Base-by-base conservation (phyloP, 257 asterid species). In the Rhazya stricta region DNA sequence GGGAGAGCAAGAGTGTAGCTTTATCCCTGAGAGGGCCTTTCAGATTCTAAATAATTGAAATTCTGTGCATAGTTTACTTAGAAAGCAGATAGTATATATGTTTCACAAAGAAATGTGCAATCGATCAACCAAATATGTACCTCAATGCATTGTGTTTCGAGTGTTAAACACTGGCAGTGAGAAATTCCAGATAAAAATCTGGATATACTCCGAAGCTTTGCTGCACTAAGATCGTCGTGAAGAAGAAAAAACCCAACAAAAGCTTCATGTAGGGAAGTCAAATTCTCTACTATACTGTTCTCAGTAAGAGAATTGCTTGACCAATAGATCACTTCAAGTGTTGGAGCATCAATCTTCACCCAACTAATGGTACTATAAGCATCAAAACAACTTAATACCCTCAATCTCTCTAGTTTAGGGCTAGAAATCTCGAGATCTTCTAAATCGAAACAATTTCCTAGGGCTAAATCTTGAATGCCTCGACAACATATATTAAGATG, bases 121-220 rank as follows among this genome's bases (percentile, higher is more conserved):
- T 51, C 5, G 25, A 51, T 51, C 1, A 51, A 19, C 25, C 19
- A 75, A 25, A 23, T 21, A 25, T 16, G 29, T 81, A 88, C 98
- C 94, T 93, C 92, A 71, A 91, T 81, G 69, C 88, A 88, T 58
- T 82, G 83, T 74, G 80, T 81, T 76, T 84, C 95, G 39, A 88
- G 89, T 1, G 87, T 78, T 77, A 93, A 81, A 43, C 81, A 80
- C 51, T 72, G 87, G 74, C 91, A 91, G 74, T 58, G 68, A 16
- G 91, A 91, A 48, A 91, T 81, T 56, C 91, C 95, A 9, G 87
- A 75, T n/a, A 93, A 76, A 58, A 93, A 89, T 76, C 84, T 79
- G 13, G 81, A 85, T 6, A 86, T 83, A 30, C 96, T 90, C 9
- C n/a, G 69, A 36, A 82, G 78, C 86, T 91, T 90, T 16, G 83